A percentile compares a stretch with the other conserved stretches of the same genome.
phyloP scores from a whole-genome alignment of 2,329 filamentous ascomycete species.

The Penicillium sp. region DNA sequence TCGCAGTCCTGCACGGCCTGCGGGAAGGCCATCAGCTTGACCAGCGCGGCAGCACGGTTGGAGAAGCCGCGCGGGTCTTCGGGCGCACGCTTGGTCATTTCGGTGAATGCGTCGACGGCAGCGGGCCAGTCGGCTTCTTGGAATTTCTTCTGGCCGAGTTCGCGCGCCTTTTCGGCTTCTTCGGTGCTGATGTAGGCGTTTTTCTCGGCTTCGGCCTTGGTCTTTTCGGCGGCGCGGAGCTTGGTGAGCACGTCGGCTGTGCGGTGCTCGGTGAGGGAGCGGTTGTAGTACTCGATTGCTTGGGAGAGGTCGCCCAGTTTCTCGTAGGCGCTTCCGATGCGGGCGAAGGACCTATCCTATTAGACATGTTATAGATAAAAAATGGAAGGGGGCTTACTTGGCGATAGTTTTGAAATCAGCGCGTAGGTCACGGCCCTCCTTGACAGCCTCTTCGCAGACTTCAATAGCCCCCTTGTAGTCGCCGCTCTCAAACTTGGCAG shows the following conservation, averaged over 20 bases:
- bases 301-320: conserved; percentile 74
- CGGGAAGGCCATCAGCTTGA: conserved; percentile 95
- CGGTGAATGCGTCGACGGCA: conserved; percentile 86
- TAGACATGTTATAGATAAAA: background rate
- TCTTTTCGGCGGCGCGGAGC: conserved; percentile 84
- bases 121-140: conserved; percentile 94
- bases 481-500: conserved; percentile 92
- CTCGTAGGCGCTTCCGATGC: conserved; percentile 91
- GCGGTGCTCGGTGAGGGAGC: conserved; percentile 91
- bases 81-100: conserved; percentile 95
- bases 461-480: conserved; percentile 87
- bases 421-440: conserved; percentile 82
- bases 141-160: conserved; percentile 94
- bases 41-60: conserved; percentile 93
- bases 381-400: conserved; percentile 56
- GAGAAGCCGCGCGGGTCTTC: conserved; percentile 92
- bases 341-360: conserved; percentile 83
- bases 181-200: conserved; percentile 80
- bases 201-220: conserved; percentile 71
- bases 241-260: conserved; percentile 92
- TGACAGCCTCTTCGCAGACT: conserved; percentile 79
- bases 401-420: conserved; percentile 98
- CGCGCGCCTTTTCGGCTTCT: conserved; percentile 92
- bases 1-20: conserved; percentile 91
- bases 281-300: conserved; percentile 87